phyloP scores from a whole-genome alignment of 1,284 basidiomycete species.

The Takashimella tepidaria region DNA sequence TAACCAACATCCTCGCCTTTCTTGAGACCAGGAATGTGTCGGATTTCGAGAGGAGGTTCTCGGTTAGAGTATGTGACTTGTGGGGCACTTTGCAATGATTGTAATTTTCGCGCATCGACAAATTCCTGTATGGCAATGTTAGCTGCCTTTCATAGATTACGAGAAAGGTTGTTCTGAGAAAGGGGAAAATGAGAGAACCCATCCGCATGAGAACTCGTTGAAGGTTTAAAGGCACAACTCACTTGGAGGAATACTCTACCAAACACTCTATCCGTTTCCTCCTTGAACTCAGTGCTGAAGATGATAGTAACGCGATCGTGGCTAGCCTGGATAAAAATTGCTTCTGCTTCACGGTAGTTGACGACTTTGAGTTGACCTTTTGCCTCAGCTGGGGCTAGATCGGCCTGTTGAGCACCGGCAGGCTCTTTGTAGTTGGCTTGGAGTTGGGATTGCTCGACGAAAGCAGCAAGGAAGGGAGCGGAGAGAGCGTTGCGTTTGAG shows the following conservation, averaged over 20 bases:
- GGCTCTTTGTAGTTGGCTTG: slow-evolving; percentile 54
- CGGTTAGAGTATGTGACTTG: slow-evolving; percentile 97
- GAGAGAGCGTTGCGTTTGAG: slow-evolving; percentile 93
- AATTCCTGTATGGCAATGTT: slow-evolving; percentile 70
- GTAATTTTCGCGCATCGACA: slow-evolving; percentile 89
- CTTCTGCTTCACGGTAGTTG: slow-evolving; percentile 94
- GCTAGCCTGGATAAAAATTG: slow-evolving; percentile 89
- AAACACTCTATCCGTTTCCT: slow-evolving; percentile 95
- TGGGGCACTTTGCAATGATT: slow-evolving; percentile 91
- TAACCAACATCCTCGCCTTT: slow-evolving; percentile 91
- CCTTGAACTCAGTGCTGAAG: slow-evolving; percentile 94
- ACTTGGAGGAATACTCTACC: slow-evolving; percentile 97
- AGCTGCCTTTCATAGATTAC: not conserved
- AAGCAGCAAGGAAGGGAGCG: slow-evolving; percentile 89
- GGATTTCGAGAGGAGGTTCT: slow-evolving; percentile 92
- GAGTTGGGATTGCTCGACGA: slow-evolving; percentile 77
- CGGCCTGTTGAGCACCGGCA: slow-evolving; percentile 49
- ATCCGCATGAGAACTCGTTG: not conserved
- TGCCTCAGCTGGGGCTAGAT: slow-evolving; percentile 44
- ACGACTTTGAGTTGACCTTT: slow-evolving; percentile 85
- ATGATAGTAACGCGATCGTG: slow-evolving; percentile 96
- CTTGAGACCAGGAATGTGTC: slow-evolving; percentile 73
- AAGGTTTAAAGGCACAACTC: slow-evolving; percentile 25
- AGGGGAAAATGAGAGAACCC: not conserved
- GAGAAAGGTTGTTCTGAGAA: not conserved